Evolutionary conservation across 116 monocot species (phyloP), one percentile per base, ranked within the genome.

Genomic region (Posidonia oceanica): DNA sequence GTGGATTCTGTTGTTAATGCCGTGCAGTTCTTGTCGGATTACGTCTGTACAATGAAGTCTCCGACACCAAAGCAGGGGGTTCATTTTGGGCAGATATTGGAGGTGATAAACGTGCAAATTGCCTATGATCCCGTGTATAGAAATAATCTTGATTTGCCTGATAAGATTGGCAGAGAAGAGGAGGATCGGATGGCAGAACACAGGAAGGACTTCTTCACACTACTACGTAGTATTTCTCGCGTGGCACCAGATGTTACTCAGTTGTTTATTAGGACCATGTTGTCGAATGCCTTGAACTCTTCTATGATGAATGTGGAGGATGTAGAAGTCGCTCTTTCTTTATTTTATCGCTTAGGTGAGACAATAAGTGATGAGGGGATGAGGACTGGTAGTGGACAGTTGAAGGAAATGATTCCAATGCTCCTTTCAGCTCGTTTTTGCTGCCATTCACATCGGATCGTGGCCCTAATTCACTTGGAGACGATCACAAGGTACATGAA

Each of bases 91-190:
- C 82, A 80, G 76, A 86, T 96, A 61, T 39, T 96, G 64, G 88
- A 91, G 36, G 72, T 91, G 52, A 76, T 95, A 52, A 63, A 73
- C 7, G 21, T n/a, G 3, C 83, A 86, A 60, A 86, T 95, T 68
- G 42, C 61, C 3, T 95, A 86, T 78, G 81, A 88, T 69, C 75
- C 85, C 2, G 68, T 67, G 15, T 88, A 88, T n/a, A 83, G 91
- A 39, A 64, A 59, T 7, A 84, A 91, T 74, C 95, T 95, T 52
- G 86, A 88, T 64, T 39, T 84, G 38, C 88, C 76, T 0, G 91
- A 91, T 75, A 95, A 91, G 74, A 81, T 95, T 71, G 95, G 95
- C 29, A 91, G 66, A 68, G 96, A 96, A 54, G 84, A 91, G 76
- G 91, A 91, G 76, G 96, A 96, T 39, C 70, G 79, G 63, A 91